Evolutionary conservation across 495 filamentous ascomycete species (phyloP).

Genomic region (Hyaloscypha bicolor): DNA sequence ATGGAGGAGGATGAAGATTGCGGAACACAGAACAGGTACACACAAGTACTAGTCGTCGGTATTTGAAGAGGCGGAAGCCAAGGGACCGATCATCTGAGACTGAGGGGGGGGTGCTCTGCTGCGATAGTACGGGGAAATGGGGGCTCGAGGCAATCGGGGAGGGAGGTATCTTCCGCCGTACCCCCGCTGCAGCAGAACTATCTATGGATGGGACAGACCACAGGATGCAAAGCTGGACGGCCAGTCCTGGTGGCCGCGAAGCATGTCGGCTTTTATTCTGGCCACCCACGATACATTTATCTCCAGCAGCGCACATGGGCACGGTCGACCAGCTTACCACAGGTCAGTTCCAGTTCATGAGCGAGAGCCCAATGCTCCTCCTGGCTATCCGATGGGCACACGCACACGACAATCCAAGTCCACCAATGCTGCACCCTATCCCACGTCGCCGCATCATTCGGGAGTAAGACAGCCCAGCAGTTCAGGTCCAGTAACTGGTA

Average conservation of each 20-base stretch:
- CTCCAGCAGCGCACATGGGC: not conserved
- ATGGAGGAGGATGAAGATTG: not conserved
- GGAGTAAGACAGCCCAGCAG: not conserved
- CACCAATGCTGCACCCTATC: not conserved
- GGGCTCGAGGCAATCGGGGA: not conserved
- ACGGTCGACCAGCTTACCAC: not conserved
- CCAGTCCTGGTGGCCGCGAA: not conserved
- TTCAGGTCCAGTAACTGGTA: conserved; percentile 5
- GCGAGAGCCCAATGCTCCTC: not conserved
- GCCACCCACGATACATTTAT: conserved; percentile 1
- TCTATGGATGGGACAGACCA: not conserved
- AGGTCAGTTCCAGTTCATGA: not conserved
- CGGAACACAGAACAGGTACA: conserved; percentile 6
- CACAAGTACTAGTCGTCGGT: not conserved
- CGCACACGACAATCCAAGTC: not conserved
- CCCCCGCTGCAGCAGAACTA: not conserved
- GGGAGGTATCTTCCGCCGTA: conserved; percentile 4
- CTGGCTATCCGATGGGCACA: conserved; percentile 5
- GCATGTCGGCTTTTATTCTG: not conserved
- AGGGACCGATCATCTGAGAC: not conserved
- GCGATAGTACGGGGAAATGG: not conserved
- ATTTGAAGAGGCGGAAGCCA: not conserved
- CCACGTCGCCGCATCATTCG: conserved; percentile 3
- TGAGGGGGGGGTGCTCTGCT: not conserved
- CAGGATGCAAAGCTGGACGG: not conserved